Percentiles rank a stretch among this genome's conserved stretches.
Evolutionary conservation across 768 basidiomycete genomes (phyloP).

Genomic region (Suillus americanus): DNA sequence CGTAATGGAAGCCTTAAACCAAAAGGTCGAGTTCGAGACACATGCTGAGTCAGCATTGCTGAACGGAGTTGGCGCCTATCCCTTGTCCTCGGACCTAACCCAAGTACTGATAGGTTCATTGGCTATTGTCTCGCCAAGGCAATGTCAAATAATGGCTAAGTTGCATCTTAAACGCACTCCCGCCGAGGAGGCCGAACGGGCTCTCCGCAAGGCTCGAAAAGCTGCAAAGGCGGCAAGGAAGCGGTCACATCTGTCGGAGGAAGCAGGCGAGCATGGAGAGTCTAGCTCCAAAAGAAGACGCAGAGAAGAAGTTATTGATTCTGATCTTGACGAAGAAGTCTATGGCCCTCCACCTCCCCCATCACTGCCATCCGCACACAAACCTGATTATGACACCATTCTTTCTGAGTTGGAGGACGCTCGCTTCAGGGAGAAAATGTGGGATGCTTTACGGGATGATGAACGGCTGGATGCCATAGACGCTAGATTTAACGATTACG

Average conservation of each 20-base stretch:
- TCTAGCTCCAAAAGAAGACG: constrained; percentile 14
- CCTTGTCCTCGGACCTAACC: background rate
- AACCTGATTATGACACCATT: constrained; percentile 48
- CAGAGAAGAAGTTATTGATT: background rate
- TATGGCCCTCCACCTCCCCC: constrained; percentile 30
- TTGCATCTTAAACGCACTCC: constrained; percentile 64
- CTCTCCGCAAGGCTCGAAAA: constrained; percentile 41
- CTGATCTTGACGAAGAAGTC: constrained; percentile 11
- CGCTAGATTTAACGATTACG: constrained; percentile 63
- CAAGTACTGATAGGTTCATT: background rate
- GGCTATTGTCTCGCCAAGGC: background rate
- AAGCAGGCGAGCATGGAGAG: constrained; percentile 8
- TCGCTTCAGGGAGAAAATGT: constrained; percentile 71
- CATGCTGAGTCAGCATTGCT: constrained; percentile 20
- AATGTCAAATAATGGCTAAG: constrained; percentile 38
- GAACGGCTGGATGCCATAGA: constrained; percentile 64
- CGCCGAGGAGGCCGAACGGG: constrained; percentile 52
- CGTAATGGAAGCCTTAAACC: background rate
- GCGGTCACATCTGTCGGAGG: constrained; percentile 21
- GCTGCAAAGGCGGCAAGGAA: constrained; percentile 52
- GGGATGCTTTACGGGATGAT: constrained; percentile 71
- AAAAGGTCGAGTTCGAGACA: background rate
- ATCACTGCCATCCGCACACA: constrained; percentile 25
- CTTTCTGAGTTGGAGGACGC: constrained; percentile 60
- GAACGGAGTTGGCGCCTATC: too few species aligned